Conservation (phyloP, 441 rosid species). For the Oxalis stricta region DNA sequence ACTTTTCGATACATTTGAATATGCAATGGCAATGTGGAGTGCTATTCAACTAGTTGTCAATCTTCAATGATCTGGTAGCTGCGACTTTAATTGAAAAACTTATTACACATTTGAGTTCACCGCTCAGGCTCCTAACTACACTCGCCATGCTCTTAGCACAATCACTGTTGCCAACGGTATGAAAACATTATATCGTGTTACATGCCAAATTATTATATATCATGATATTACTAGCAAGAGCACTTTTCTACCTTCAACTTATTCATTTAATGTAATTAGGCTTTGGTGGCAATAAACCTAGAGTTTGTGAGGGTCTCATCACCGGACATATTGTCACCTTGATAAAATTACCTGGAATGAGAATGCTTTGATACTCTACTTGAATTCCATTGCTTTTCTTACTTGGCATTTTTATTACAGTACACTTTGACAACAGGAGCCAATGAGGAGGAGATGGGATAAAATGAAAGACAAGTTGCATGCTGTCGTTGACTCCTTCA, state of each 20-base stretch:
- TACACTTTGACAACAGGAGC: constrained; percentile 83
- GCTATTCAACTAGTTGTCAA: too few species aligned
- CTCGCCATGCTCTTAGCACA: constrained; percentile 70
- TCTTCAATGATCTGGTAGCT: too few species aligned
- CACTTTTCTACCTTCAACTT: neutral
- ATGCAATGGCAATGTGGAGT: too few species aligned
- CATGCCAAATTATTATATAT: neutral
- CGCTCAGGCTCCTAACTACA: constrained; percentile 71
- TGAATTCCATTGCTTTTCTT: neutral
- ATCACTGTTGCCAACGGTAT: constrained; percentile 65
- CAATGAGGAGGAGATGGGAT: constrained; percentile 80
- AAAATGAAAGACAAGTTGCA: constrained; percentile 79
- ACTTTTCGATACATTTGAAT: too few species aligned
- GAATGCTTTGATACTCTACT: too few species aligned
- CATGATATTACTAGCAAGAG: neutral
- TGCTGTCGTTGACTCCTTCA: constrained; percentile 61
- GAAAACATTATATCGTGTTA: neutral
- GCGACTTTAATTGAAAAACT: constrained; percentile 57
- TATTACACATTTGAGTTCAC: constrained; percentile 74
- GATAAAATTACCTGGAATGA: too few species aligned
- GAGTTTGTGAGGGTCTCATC: too few species aligned
- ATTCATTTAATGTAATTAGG: too few species aligned
- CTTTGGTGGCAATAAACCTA: too few species aligned
- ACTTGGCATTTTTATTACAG: constrained; percentile 17
- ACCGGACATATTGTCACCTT: too few species aligned